These are phyloP conservation scores for Chrysosporium keratinophilum DNA, from an alignment of 2,329 filamentous ascomycete species.

Conservation along the genomic window DNA sequence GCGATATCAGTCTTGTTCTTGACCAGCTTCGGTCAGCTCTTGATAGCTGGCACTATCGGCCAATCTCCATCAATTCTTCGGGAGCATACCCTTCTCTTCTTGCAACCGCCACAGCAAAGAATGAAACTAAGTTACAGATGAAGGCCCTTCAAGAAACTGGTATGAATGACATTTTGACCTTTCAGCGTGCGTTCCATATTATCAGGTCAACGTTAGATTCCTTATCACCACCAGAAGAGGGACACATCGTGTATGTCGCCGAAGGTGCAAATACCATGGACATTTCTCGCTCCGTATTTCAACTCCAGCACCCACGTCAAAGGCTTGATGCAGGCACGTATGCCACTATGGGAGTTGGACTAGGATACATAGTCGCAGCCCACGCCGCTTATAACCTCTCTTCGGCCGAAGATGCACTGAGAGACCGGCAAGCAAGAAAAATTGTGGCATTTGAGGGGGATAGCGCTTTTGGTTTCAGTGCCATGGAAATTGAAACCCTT, in stretches of 20 bases:
- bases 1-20: constrained; percentile 43
- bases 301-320: constrained; percentile 44
- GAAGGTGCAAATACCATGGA: constrained; percentile 55
- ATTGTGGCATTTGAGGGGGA: constrained; percentile 49
- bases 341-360: constrained; percentile 50
- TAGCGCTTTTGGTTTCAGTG: constrained; percentile 47
- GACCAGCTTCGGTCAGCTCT: constrained; percentile 38
- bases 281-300: constrained; percentile 47
- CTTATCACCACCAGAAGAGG: constrained; percentile 37
- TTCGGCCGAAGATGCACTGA: constrained; percentile 19
- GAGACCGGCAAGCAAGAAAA: constrained; percentile 44
- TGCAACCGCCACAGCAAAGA: constrained; percentile 32
- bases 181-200: constrained; percentile 43
- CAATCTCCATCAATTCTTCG: constrained; percentile 26
- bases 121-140: constrained; percentile 38
- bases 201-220: constrained; percentile 43
- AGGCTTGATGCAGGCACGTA: constrained; percentile 50
- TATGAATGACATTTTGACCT: constrained; percentile 36
- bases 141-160: constrained; percentile 33
- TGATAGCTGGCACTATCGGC: constrained; percentile 37
- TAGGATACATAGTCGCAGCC: constrained; percentile 49
- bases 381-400: constrained; percentile 45
- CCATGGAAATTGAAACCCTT: constrained; percentile 49
- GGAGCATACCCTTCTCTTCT: constrained; percentile 25
- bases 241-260: constrained; percentile 45